phyloP scores from a whole-genome alignment of 331 rosid species.

The Rhamnella rubrinervis region DNA sequence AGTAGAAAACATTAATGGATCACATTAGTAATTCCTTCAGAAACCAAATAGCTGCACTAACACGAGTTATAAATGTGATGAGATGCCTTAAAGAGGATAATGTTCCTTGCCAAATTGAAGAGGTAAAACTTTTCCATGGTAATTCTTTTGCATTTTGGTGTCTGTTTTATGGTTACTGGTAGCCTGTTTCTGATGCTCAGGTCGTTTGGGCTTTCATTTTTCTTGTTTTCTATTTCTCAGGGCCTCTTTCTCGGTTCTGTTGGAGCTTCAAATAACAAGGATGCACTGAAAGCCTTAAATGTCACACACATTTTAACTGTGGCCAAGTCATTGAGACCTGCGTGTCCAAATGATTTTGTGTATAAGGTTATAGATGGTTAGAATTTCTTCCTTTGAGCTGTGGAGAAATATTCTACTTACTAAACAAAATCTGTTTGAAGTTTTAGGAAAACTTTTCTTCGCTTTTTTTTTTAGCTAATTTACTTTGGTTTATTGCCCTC shows the following conservation, averaged over 20 bases:
- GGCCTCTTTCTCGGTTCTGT: conserved; percentile 81
- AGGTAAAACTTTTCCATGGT: conserved; percentile 34
- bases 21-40: conserved; percentile 34
- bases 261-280: conserved; percentile 61
- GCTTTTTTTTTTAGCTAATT: too few species aligned
- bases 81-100: conserved; percentile 41
- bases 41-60: conserved; percentile 33
- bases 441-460: too few species aligned
- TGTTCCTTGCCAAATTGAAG: conserved; percentile 61
- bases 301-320: conserved; percentile 77
- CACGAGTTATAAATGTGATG: conserved; percentile 26
- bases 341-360: conserved; percentile 55
- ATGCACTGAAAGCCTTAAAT: conserved; percentile 47
- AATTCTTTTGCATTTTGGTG: neutral
- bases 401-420: neutral
- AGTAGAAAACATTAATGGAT: conserved; percentile 16
- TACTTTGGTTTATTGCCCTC: too few species aligned
- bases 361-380: conserved; percentile 62
- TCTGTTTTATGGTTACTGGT: conserved; percentile 14
- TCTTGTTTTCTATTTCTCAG: conserved; percentile 33
- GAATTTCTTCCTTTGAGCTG: conserved; percentile 15
- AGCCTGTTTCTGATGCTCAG: neutral
- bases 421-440: too few species aligned
- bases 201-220: neutral
- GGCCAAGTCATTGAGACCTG: conserved; percentile 51